Percentiles rank a stretch among this genome's conserved stretches.
phyloP scores from a whole-genome alignment of 306 rosid species.

The Purshia tridentata region DNA sequence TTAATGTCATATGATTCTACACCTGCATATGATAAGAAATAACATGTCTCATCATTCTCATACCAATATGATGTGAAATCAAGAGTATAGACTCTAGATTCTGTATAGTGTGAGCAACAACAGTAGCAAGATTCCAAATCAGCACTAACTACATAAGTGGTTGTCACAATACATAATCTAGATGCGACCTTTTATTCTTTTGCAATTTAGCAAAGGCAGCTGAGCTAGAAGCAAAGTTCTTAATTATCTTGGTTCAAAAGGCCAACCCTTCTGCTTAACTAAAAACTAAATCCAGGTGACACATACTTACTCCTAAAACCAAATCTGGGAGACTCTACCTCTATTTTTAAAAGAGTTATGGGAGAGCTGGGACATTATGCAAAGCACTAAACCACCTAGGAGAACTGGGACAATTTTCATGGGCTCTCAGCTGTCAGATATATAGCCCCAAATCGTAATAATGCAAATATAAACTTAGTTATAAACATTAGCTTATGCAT shows the following conservation, averaged over 20 bases:
- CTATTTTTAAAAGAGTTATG: neutral
- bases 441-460: neutral
- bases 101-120: neutral
- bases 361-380: neutral
- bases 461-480: neutral
- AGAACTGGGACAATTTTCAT: neutral
- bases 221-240: too few relatives aligned
- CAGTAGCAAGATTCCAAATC: neutral
- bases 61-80: neutral
- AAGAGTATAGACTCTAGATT: neutral
- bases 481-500: neutral
- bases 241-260: too few relatives aligned
- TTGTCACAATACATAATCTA: too few relatives aligned
- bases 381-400: neutral
- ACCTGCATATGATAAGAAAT: conserved; percentile 45
- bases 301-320: neutral
- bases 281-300: neutral
- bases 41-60: conserved; percentile 6
- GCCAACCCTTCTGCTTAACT: neutral
- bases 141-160: neutral
- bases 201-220: neutral
- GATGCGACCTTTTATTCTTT: neutral
- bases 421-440: neutral
- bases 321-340: neutral
- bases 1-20: conserved; percentile 88